Percentiles rank a stretch among this genome's conserved stretches.
Conservation (phyloP, 768 basidiomycete species). For the Lactarius akahatsu region DNA sequence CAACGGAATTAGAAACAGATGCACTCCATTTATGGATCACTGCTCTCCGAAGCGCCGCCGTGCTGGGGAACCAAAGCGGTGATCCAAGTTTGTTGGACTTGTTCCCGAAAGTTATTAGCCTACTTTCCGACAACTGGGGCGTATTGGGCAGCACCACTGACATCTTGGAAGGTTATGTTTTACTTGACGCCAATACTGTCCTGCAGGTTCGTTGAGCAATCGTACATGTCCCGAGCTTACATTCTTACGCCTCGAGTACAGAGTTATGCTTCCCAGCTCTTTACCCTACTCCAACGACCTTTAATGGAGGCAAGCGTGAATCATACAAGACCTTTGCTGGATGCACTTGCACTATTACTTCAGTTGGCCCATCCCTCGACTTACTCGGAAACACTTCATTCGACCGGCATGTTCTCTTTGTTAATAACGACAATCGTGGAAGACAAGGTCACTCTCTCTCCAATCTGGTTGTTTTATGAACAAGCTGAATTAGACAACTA, state of each 20-base stretch:
- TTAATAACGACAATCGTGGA: conserved; percentile 59
- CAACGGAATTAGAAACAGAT: conserved; percentile 75
- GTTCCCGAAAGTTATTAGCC: conserved; percentile 58
- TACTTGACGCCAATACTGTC: conserved; percentile 64
- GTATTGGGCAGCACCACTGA: conserved; percentile 63
- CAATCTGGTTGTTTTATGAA: conserved; percentile 16
- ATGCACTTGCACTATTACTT: conserved; percentile 55
- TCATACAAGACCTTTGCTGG: conserved; percentile 66
- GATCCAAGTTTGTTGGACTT: conserved; percentile 58
- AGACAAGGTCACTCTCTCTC: conserved; percentile 53
- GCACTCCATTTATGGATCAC: conserved; percentile 72
- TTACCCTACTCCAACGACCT: conserved; percentile 53
- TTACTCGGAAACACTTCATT: conserved; percentile 76
- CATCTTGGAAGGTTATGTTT: conserved; percentile 74
- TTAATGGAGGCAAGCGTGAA: conserved; percentile 49
- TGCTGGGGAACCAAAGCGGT: conserved; percentile 48
- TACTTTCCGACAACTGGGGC: conserved; percentile 70
- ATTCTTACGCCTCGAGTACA: conserved; percentile 33
- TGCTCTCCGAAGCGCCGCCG: conserved; percentile 62
- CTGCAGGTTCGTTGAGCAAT: conserved; percentile 52
- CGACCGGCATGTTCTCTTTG: conserved; percentile 67
- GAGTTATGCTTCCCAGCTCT: conserved; percentile 56
- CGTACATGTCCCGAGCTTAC: background rate
- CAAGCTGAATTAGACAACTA: conserved; percentile 29
- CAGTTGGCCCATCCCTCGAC: conserved; percentile 59